These are phyloP conservation scores for Cucumis cinereus DNA, from an alignment of 306 rosid genomes.

Conservation along the genomic window DNA sequence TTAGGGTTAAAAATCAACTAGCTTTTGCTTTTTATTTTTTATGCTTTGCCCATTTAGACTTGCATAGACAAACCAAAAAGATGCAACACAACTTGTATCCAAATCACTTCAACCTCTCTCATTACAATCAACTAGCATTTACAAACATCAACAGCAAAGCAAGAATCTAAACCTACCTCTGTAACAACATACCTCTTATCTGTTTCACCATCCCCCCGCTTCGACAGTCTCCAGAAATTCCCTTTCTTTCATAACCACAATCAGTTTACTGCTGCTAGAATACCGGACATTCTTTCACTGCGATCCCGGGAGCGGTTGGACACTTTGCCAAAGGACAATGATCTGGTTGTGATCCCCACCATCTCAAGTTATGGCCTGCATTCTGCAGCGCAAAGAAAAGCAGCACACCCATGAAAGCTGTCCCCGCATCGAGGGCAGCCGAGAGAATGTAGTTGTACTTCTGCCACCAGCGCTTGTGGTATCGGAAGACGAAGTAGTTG, in stretches of 20 bases:
- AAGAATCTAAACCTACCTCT: background rate
- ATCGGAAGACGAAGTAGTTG: constrained; percentile 76
- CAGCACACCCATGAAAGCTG: constrained; percentile 91
- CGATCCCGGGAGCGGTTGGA: constrained; percentile 81
- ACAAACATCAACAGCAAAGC: background rate
- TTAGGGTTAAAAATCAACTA: too few relatives aligned
- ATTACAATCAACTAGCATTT: background rate
- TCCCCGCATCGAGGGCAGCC: constrained; percentile 91
- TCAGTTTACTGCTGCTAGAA: constrained; percentile 14
- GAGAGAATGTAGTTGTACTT: constrained; percentile 85
- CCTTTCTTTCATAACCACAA: background rate
- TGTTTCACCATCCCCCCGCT: background rate
- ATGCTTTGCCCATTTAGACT: background rate
- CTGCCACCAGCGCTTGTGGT: constrained; percentile 93
- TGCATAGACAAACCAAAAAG: background rate
- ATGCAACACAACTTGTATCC: background rate
- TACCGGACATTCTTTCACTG: constrained; percentile 67
- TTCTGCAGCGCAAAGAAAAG: constrained; percentile 77
- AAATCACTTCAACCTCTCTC: background rate
- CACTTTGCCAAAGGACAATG: constrained; percentile 89
- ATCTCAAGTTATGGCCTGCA: constrained; percentile 36
- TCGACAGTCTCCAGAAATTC: background rate
- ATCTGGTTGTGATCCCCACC: constrained; percentile 85
- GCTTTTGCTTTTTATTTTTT: background rate
- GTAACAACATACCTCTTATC: background rate